phyloP scores from a whole-genome alignment of 176 grass and related monocot species.

The Phoenix roebelenii region DNA sequence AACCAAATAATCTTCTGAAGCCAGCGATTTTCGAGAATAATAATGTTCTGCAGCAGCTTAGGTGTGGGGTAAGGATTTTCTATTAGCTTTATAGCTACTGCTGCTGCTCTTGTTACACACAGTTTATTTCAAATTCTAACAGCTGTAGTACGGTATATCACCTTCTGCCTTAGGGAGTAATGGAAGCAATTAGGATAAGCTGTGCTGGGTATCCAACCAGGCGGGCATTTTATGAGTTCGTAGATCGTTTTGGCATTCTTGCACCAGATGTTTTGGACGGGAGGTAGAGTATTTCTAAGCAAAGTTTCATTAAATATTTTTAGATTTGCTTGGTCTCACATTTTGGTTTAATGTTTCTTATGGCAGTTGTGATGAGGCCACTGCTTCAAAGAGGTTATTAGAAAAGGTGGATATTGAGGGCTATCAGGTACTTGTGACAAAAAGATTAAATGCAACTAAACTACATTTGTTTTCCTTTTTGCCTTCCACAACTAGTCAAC shows the following conservation, averaged over 20 bases:
- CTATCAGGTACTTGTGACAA: constrained; percentile 50
- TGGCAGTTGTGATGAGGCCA: constrained; percentile 71
- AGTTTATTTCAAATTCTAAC: no score
- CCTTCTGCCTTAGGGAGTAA: constrained; percentile 57
- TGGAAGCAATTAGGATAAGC: constrained; percentile 99
- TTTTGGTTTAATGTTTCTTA: constrained; percentile 2
- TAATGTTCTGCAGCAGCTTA: constrained; percentile 94
- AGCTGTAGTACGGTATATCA: no score
- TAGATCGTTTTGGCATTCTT: constrained; percentile 94
- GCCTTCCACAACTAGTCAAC: neutral
- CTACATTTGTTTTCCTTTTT: neutral
- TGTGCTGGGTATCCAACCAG: constrained; percentile 96
- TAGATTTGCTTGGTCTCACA: constrained; percentile 1
- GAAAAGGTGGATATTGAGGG: constrained; percentile 78
- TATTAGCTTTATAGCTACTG: no score
- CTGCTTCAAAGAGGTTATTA: constrained; percentile 60
- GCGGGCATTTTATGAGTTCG: constrained; percentile 80
- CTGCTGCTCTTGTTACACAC: no score
- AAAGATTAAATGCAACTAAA: no score
- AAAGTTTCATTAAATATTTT: neutral
- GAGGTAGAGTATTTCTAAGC: constrained; percentile 38
- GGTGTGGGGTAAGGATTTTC: constrained; percentile 73
- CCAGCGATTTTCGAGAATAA: constrained; percentile 89
- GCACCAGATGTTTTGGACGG: constrained; percentile 74
- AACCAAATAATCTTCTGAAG: constrained; percentile 94